Base-by-base conservation (phyloP, 768 basidiomycete genomes). In the Lactifluus subvellereus region DNA sequence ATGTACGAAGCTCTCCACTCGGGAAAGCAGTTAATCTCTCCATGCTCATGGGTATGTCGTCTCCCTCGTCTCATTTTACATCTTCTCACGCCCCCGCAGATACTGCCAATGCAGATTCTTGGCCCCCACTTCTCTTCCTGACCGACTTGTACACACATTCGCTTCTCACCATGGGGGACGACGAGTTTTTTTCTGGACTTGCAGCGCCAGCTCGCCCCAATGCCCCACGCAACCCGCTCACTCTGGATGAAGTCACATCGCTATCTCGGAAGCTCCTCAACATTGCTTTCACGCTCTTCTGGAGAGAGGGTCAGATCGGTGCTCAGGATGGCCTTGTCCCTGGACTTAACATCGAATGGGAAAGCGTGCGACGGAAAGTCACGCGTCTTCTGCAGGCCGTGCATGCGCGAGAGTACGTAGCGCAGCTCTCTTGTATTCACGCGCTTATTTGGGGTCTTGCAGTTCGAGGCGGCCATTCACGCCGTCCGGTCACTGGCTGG, bases 81-180 rank as follows among this genome's bases (percentile, higher is more conserved):
- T 16, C 43, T 6, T 48, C 47, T 52, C 20, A 57, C 53, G 32
- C 54, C 54, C 42, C 14, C 58, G 16, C 59, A 81, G 86, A 86
- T 62, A 72, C 79, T 0, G 70, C 75, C 1, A 74, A 82, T 57
- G 76, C 75, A 0, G 30, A 72, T 0, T 72, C 77, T 10, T 94
- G 90, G 84, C 80, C 86, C 0, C 78, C 89, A 2, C 74, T 98
- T 1, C 76, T 98, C 8, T 81, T 97, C 59, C 81, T 95, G 8
- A 80, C 84, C 1, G 88, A 95, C 55, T 73, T 97, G 11, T 96
- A 97, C 73, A 81, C 85, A 2, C 89, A 95, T 62, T 83, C 86
- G 1, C 81, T 98, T 37, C 78, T 93, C 37, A 94, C 94, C 0
- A 91, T 98, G 82, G 91, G 91, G 1, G 97, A 99, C 69, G 96